Base-by-base conservation (phyloP, 2,329 filamentous ascomycete species). In the Pseudopyrenochaeta lycopersici region DNA sequence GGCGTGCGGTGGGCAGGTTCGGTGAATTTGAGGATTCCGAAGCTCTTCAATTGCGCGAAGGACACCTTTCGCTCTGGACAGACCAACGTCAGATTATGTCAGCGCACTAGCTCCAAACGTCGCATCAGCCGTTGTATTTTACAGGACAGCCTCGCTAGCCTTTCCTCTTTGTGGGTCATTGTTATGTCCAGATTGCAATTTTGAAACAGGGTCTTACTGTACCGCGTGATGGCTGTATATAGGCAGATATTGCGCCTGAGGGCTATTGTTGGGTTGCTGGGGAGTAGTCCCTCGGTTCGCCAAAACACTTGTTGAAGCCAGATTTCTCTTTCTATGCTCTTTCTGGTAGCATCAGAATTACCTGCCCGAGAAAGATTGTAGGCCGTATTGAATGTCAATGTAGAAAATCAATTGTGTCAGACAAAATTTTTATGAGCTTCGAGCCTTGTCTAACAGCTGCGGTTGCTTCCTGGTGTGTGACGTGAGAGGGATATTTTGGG, bases 1-100 rank as follows among this genome's bases (percentile, higher is more conserved):
- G 61, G 56, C 58, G 68, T 58, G 57, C 55, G 49, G 60, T 66
- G 66, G 66, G 58, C 58, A 58, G 53, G 47, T 56, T 63, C 59
- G 58, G 63, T 52, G 62, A 53, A 64, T 67, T 67, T 60, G 61
- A 58, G 48, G 59, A 58, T 60, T 65, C 45, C 60, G 68, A 68
- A 70, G 63, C 56, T 69, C 56, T 58, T 62, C 46, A 43, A 44
- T 44, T 41, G 54, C 58, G 56, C 55, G 52, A 59, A 56, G 54
- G 58, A 57, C 54, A 55, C 46, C 46, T 48, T 33, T 32, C 44
- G 44, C 23, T 27, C 23, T 27, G 23, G 23, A 27, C 20, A 12
- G 27, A 27, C 45, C 40, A 46, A 56, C 49, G 49, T 39, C 30
- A 40, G 52, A 59, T 59, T 59, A 60, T 62, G 59, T 64, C 60